Conservation (phyloP, 148 eudicot species). For the Arctostaphylos glauca region DNA sequence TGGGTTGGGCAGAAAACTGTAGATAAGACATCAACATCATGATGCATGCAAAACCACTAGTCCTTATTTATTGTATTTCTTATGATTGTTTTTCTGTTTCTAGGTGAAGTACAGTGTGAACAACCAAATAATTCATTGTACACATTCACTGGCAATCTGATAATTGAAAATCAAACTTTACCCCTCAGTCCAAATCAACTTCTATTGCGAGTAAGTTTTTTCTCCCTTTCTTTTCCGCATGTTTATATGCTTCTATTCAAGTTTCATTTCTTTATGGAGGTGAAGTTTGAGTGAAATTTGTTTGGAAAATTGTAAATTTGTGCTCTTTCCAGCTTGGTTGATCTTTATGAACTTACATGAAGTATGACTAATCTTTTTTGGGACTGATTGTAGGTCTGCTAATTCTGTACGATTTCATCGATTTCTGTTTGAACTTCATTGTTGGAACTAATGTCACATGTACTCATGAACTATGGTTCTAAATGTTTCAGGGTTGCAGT, state of each 20-base stretch:
- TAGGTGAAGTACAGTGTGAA: slow-evolving; percentile 97
- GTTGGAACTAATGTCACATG: not conserved
- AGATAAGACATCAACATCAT: not conserved
- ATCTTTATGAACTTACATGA: not conserved
- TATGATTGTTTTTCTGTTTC: slow-evolving; percentile 14
- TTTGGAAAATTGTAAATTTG: not conserved
- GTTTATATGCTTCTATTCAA: not conserved
- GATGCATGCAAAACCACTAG: not conserved
- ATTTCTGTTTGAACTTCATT: not conserved
- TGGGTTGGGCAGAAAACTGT: not conserved
- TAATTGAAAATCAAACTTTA: slow-evolving; percentile 74
- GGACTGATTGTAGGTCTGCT: slow-evolving; percentile 7
- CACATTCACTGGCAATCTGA: slow-evolving; percentile 94
- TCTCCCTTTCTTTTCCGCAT: slow-evolving; percentile 2
- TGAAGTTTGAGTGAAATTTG: not conserved
- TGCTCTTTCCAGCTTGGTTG: not conserved
- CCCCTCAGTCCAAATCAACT: slow-evolving; percentile 93
- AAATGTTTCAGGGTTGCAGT: slow-evolving; percentile 77
- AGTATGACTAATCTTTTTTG: not conserved
- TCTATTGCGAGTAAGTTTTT: slow-evolving; percentile 67
- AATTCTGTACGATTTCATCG: not conserved
- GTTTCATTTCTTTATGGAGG: slow-evolving; percentile 8
- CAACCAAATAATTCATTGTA: slow-evolving; percentile 97
- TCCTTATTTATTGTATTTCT: not conserved
- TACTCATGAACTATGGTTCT: slow-evolving; percentile 8